Conservation (phyloP, 2,329 filamentous ascomycete species). For the Lachnellula occidentalis region DNA sequence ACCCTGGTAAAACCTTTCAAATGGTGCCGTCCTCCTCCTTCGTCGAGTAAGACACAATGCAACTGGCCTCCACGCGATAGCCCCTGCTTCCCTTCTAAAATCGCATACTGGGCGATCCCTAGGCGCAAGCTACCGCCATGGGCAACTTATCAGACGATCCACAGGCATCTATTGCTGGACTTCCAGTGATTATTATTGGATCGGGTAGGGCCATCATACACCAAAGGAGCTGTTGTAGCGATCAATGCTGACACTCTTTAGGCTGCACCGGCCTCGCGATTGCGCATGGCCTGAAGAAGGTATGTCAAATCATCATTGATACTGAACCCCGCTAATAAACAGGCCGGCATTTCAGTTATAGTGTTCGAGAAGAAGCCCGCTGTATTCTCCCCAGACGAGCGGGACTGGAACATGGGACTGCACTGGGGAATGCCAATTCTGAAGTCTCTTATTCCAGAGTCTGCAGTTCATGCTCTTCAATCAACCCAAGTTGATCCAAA, state of each 20-base stretch:
- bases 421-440: constrained; percentile 32
- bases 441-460: constrained; percentile 29
- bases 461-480: constrained; percentile 26
- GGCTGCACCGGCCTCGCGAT: constrained; percentile 37
- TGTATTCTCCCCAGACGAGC: constrained; percentile 19
- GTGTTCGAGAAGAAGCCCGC: constrained; percentile 26
- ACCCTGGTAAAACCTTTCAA: no score
- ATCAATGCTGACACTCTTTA: constrained; percentile 12
- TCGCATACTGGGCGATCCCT: no score
- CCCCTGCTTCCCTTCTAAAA: no score
- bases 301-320: constrained; percentile 6
- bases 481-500: constrained; percentile 29
- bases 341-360: constrained; percentile 19
- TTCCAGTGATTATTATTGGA: background rate
- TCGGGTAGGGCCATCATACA: background rate
- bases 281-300: constrained; percentile 38
- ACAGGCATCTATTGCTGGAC: background rate
- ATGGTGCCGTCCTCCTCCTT: no score
- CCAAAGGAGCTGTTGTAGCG: background rate
- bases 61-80: no score
- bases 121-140: background rate
- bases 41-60: no score
- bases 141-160: background rate
- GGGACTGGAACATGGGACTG: constrained; percentile 35
- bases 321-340: background rate